Base-by-base conservation (phyloP, 805 yeast species). In the Schizosaccharomyces cryophilus region DNA sequence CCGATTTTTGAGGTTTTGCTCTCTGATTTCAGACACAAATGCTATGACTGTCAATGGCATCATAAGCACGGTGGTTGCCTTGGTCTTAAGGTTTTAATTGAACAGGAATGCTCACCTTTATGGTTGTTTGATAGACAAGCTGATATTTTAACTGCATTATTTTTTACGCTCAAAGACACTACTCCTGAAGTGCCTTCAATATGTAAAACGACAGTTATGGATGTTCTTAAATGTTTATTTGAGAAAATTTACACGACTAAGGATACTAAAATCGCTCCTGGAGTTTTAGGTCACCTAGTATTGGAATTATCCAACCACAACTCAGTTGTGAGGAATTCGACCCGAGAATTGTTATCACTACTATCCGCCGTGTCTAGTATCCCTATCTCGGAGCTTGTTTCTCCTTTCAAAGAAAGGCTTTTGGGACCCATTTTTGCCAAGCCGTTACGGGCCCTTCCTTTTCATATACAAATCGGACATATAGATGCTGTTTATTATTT, bases 391-490 rank as follows among this genome's bases (percentile, higher is more conserved):
- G 79, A 82, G 1, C 78, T 94, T 66, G 82, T 94, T 71, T 80
- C 82, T 4, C 89, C 90, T 21, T 89, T 94, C 61, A 87, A 88
- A 66, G 83, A 81, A 59, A 80, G 89, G 30, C 73, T 94, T 35
- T 73, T 93, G 58, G 85, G 94, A 0, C 97, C 99, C 5, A 93
- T 93, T 26, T 94, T 93, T 74, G 95, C 95, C 3, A 93, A 93
- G 69, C 99, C 99, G 0, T 73, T 93, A 62, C 77, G 99, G 64
- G 99, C 99, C 0, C 75, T 93, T 64, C 98, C 99, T 0, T 93
- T 94, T 73, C 93, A 95, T 4, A 93, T 90, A 95, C 98, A 94
- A 72, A 93, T 93, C 62, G 98, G 98, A 45, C 89, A 93, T 69
- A 89, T 93, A 64, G 97, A 93, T 71, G 97, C 97, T 0, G 86